Evolutionary conservation across 2,329 filamentous ascomycete species (phyloP), one percentile per base, ranked within the genome.

Genomic region (Alternaria tenuissima): DNA sequence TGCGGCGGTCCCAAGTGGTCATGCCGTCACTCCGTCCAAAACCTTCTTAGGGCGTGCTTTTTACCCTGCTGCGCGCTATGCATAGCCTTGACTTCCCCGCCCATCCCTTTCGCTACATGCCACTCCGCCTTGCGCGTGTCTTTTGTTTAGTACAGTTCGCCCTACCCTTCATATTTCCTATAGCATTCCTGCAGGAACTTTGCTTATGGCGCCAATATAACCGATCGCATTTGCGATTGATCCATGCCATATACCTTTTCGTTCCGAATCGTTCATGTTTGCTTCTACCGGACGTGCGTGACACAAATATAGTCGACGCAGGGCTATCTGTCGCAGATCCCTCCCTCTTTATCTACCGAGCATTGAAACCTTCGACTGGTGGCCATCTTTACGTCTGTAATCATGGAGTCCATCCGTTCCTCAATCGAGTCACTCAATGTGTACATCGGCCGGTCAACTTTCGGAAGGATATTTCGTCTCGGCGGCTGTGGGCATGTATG

Each of bases 401-500:
- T 38, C 52, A 77, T 77, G 75, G 65, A 72, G 18, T 46, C 63
- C 36, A 52, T 72, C 48, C 65, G 64, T 20, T 59, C 52, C 20
- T 61, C 58, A 12, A 16, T 68, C 46, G 61, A 74, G 18, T 58
- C 59, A 11, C 52, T 75, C 59, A 75, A 78, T 53, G 53, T 39
- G 26, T 67, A 63, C 38, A 55, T 76, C 24, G 70, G 71, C 22
- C 53, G 66, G 44, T 79, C 78, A 11, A 78, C 71, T 3, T 78
- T 80, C 61, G 78, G 78, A 30, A 75, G 76, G 12, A 71, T 79
- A 47, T 96, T 96, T 80, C 88, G 88, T 66, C 86, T 96, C 32
- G 91, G 96, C 66, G 91, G 91, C 64, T 93, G 87, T 39, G 92
- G 92, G 70, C 91, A 94, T 87, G 90, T 92, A 85, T 83, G 88